Evolutionary conservation across 2,329 filamentous ascomycete species (phyloP), one percentile per base, ranked within the genome.

Genomic region (Decorospora gaudefroyi): DNA sequence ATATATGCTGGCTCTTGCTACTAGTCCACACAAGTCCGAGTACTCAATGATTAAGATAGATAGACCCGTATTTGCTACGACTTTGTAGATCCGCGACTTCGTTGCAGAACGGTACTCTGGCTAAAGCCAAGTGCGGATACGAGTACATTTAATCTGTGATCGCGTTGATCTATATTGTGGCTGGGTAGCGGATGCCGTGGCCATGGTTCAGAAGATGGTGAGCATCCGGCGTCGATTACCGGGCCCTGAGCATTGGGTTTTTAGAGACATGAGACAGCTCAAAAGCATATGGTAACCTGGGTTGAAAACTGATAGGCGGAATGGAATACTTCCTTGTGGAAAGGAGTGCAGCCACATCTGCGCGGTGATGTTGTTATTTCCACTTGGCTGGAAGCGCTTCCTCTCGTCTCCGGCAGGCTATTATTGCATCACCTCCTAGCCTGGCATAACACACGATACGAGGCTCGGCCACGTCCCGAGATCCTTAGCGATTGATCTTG

Each of bases 151-250:
- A 50, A 55, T 53, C 19, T 46, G 44, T 32, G 35, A 18, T 15
- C 38, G 30, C 38, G 30, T 43, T 36, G 22, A 29, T 17, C 37
- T 39, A 53, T 21, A 55, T 55, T 55, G 43, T 23, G 21, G 34
- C 25, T 43, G 37, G 22, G 16, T 21, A 17, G 23, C 18, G 32
- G 39, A 16, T 42, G 42, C 31, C 39, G n/a, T 30, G 13, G 12
- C 31, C 18, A 22, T 25, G 25, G 42, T 39, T 22, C 28, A 28
- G 15, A 15, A 17, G 28, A 13, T 31, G 17, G 11, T 27, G 23
- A 42, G 18, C 13, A 29, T 33, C 26, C 23, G 19, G 18, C 10
- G 12, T 22, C 27, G 30, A 27, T 27, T 16, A 18, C 11, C 17
- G 26, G n/a, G 7, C 12, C 16, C 13, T 17, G 1, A 18, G 1